Evolutionary conservation across 768 basidiomycete genomes (phyloP).

Genomic region (Suillus fuscotomentosus): DNA sequence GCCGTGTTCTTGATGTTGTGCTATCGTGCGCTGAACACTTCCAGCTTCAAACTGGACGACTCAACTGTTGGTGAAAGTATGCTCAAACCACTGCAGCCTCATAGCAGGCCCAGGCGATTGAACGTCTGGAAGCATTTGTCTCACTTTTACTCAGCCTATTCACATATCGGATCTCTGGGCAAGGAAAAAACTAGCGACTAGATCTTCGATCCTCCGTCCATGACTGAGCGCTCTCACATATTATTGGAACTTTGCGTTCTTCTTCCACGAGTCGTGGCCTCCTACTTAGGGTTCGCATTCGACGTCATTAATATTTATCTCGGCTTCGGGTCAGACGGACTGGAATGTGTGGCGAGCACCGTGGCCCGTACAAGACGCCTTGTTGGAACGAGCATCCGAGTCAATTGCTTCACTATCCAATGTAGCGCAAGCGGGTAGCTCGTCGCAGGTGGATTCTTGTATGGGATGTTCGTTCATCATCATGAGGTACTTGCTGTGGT

Average conservation of each 20-base stretch:
- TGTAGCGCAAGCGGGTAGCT: background rate
- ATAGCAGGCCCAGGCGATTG: background rate
- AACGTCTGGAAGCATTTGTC: background rate
- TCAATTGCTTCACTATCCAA: too few species aligned
- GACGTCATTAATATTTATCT: background rate
- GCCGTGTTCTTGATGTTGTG: background rate
- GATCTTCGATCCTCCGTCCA: background rate
- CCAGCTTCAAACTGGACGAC: background rate
- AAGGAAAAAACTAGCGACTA: background rate
- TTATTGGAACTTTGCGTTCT: background rate
- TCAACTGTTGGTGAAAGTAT: background rate
- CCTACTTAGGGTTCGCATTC: background rate
- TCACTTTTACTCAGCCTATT: background rate
- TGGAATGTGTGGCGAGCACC: too few species aligned
- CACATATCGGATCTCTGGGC: background rate
- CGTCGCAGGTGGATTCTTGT: background rate
- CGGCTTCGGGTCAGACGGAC: background rate
- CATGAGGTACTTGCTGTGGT: too few species aligned
- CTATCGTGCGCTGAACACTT: background rate
- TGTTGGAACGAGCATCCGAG: background rate
- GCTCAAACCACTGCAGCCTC: background rate
- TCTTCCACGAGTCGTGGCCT: background rate
- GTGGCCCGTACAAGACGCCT: background rate
- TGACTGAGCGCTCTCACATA: background rate
- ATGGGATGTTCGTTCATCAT: background rate